Percentiles rank a stretch among this genome's conserved stretches.
Conservation (phyloP, 257 asterid genomes). For the Nicotiana knightiana region DNA sequence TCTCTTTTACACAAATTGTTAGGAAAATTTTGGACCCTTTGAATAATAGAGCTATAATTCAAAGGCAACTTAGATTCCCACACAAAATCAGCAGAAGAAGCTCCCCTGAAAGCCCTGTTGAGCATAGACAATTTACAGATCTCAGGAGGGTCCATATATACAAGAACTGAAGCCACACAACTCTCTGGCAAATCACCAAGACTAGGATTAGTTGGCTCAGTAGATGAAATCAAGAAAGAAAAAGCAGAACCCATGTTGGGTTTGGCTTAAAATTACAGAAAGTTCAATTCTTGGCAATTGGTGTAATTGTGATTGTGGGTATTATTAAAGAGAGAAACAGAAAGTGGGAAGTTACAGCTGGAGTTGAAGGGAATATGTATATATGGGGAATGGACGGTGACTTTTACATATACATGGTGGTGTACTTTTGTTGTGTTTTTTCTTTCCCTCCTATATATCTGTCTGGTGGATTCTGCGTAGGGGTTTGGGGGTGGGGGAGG, state of each 20-base stretch:
- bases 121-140: constrained; percentile 64
- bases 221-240: constrained; percentile 25
- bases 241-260: constrained; percentile 48
- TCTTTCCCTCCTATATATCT: not conserved
- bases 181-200: constrained; percentile 80
- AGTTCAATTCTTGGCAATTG: not conserved
- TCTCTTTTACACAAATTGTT: constrained; percentile 47
- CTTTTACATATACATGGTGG: no score
- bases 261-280: not conserved
- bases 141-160: constrained; percentile 70
- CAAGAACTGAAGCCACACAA: constrained; percentile 66
- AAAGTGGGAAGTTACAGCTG: not conserved
- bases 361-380: not conserved
- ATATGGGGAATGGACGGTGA: not conserved
- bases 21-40: constrained; percentile 28
- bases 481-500: no score
- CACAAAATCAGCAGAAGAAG: constrained; percentile 77
- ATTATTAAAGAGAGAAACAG: not conserved
- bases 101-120: constrained; percentile 70
- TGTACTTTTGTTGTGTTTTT: no score
- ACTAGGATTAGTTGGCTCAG: constrained; percentile 23
- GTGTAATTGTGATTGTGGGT: not conserved
- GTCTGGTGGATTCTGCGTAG: not conserved
- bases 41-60: constrained; percentile 54
- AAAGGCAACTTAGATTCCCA: constrained; percentile 75